A percentile compares a stretch with the other conserved stretches of the same genome.
Evolutionary conservation across 495 filamentous ascomycete species (phyloP).

Genomic region (Oidiodendron maius): DNA sequence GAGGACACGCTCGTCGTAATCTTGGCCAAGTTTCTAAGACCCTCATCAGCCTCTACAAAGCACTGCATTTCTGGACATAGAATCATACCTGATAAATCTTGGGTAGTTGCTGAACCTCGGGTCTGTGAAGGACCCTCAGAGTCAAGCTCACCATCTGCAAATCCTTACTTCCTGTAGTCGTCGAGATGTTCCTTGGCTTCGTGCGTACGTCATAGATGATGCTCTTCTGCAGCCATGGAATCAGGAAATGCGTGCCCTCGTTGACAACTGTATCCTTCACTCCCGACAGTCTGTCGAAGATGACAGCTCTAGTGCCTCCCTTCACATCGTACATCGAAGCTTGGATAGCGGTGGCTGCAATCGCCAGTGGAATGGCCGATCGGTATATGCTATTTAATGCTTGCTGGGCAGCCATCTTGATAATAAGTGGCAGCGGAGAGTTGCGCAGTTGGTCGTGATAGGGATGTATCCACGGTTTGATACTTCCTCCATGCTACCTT

Average conservation of each 20-base stretch:
- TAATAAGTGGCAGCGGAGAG: constrained; percentile 8
- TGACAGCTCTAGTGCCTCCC: constrained; percentile 89
- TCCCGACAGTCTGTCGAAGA: constrained; percentile 92
- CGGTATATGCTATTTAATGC: constrained; percentile 59
- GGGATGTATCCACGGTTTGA: constrained; percentile 29
- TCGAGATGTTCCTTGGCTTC: constrained; percentile 92
- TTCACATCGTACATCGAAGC: constrained; percentile 93
- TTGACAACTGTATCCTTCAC: constrained; percentile 89
- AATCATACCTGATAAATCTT: constrained; percentile 92
- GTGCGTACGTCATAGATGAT: constrained; percentile 98
- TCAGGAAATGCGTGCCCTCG: constrained; percentile 94
- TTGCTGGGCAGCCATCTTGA: constrained; percentile 58
- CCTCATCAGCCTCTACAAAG: not conserved
- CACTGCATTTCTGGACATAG: not conserved
- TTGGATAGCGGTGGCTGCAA: constrained; percentile 56
- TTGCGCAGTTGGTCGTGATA: constrained; percentile 1
- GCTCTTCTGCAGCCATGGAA: constrained; percentile 92
- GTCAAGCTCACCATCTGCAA: constrained; percentile 99
- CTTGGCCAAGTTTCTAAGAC: constrained; percentile 69
- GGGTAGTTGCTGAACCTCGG: constrained; percentile 85
- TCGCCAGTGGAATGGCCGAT: constrained; percentile 62
- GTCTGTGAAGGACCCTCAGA: constrained; percentile 88
- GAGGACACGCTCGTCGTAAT: constrained; percentile 99
- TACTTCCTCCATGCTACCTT: constrained; percentile 24
- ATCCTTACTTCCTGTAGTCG: constrained; percentile 98